These are phyloP conservation scores for Globisporangium heterothallicum DNA, from an alignment of 352 stramenopile species.

Conservation along the genomic window DNA sequence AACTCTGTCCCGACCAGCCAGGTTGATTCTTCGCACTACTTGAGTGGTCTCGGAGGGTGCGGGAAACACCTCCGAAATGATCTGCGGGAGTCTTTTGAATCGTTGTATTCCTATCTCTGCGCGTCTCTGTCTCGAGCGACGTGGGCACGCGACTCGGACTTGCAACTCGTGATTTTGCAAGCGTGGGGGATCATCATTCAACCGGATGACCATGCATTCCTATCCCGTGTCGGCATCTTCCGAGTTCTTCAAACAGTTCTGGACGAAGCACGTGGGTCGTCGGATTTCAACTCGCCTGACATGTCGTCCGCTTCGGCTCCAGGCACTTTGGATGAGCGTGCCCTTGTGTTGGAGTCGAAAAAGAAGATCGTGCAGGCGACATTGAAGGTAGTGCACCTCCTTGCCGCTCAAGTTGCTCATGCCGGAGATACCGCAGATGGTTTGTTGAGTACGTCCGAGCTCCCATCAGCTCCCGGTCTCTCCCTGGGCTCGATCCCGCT, in stretches of 20 bases:
- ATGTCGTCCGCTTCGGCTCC: conserved; percentile 12
- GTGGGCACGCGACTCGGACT: conserved; percentile 71
- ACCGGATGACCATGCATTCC: conserved; percentile 85
- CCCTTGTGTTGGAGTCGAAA: conserved; percentile 37
- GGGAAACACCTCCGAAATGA: conserved; percentile 76
- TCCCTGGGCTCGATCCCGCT: conserved; percentile 69
- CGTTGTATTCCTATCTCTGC: conserved; percentile 74
- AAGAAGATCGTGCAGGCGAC: conserved; percentile 84
- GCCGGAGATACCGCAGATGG: conserved; percentile 59
- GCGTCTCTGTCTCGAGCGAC: conserved; percentile 78
- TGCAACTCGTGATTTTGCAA: conserved; percentile 80
- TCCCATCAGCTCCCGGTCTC: conserved; percentile 35
- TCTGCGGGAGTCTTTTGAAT: conserved; percentile 77
- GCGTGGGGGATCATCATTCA: conserved; percentile 86
- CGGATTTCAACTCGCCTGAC: conserved; percentile 27
- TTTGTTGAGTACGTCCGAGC: conserved; percentile 47
- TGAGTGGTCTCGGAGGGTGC: conserved; percentile 71
- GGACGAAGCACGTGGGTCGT: conserved; percentile 69
- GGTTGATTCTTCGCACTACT: conserved; percentile 51
- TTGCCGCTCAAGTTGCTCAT: conserved; percentile 85
- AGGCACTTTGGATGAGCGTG: conserved; percentile 30
- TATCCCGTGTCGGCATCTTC: conserved; percentile 87
- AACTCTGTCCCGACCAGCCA: conserved; percentile 3
- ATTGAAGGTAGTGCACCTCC: conserved; percentile 82
- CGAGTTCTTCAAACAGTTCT: conserved; percentile 87